Base-by-base conservation (phyloP, 129 eudicot species). In the Flaveria robusta region DNA sequence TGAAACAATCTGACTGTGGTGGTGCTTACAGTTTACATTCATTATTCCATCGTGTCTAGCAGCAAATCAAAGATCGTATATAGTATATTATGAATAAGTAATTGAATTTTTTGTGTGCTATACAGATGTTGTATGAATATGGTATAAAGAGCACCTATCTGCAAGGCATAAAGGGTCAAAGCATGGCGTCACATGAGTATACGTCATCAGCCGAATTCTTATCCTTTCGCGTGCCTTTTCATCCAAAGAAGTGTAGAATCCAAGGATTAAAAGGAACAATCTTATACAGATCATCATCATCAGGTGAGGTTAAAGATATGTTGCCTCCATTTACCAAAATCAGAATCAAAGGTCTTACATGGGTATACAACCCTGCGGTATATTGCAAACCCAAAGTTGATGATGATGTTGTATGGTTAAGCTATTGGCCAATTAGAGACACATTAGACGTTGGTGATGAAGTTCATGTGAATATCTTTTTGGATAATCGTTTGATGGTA, bases 331-430 rank as follows among this genome's bases (percentile, higher is more conserved):
- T 71, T 10, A 18, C 14, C 26, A 50, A 31, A 71, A 39, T 71
- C 10, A 51, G 75, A 71, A 71, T 5, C 29, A 71, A 51, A 55
- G 56, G 59, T 43, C 24, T 58, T 5, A 59, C 54, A 14, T 74
- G 56, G 41, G 27, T 74, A 24, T 60, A 20, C 52, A 46, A 42
- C 23, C 80, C 73, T 66, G n/a, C 19, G 9, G 46, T 41, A 39
- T 76, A 11, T 50, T 49, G 67, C 16, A 65, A 29, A n/a, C 74
- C 80, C 2, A 23, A 12, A 68, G 19, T 43, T 42, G 73, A 15
- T 26, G 50, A 76, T 1, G 67, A 66, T 31, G 81, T 45, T 47
- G 16, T 49, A n/a, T 82, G 85, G 85, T n/a, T 76, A 65, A 82
- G 85, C 51, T 37, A 82, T 54, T 82, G 81, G 85, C 65, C 71